A percentile compares a stretch with the other conserved stretches of the same genome.
These are phyloP conservation scores for Symbiodinium pilosum DNA, from an alignment of 73 alveolate genomes.

Conservation along the genomic window DNA sequence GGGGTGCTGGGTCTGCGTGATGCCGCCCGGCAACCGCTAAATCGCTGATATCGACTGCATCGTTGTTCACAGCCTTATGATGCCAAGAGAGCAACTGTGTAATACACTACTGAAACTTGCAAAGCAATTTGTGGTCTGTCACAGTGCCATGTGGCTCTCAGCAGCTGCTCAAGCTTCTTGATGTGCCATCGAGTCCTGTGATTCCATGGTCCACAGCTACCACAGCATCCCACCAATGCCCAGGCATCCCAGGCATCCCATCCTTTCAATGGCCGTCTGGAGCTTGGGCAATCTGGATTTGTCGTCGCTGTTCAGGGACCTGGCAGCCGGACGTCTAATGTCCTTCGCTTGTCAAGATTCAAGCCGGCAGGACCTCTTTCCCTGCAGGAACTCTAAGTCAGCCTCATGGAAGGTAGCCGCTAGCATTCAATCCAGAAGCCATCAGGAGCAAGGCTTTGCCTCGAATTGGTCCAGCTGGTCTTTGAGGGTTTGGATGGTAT, in stretches of 20 bases:
- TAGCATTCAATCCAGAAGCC: background rate
- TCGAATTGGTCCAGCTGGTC: conserved; percentile 93
- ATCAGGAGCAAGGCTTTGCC: background rate
- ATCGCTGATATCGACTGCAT: conserved; percentile 65
- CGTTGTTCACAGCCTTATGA: conserved; percentile 65
- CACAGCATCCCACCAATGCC: background rate
- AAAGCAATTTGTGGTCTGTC: background rate
- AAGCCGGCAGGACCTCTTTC: background rate
- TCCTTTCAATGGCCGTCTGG: conserved; percentile 47
- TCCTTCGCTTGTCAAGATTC: background rate
- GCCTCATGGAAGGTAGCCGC: background rate
- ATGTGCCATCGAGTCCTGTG: conserved; percentile 62
- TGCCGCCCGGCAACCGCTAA: conserved; percentile 20
- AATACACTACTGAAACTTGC: background rate
- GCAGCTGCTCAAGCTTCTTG: conserved; percentile 70
- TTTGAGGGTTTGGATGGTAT: conserved; percentile 59
- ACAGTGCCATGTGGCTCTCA: too few species aligned
- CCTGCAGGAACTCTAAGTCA: conserved; percentile 42
- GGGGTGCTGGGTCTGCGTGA: background rate
- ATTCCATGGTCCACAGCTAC: too few species aligned
- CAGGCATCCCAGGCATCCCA: background rate
- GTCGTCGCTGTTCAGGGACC: conserved; percentile 30
- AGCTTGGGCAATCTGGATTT: conserved; percentile 49
- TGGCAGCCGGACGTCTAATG: background rate
- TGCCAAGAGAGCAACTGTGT: background rate